Evolutionary conservation across 768 basidiomycete genomes (phyloP), one percentile per base, ranked within the genome.

Genomic region (Cubamyces lactineus): DNA sequence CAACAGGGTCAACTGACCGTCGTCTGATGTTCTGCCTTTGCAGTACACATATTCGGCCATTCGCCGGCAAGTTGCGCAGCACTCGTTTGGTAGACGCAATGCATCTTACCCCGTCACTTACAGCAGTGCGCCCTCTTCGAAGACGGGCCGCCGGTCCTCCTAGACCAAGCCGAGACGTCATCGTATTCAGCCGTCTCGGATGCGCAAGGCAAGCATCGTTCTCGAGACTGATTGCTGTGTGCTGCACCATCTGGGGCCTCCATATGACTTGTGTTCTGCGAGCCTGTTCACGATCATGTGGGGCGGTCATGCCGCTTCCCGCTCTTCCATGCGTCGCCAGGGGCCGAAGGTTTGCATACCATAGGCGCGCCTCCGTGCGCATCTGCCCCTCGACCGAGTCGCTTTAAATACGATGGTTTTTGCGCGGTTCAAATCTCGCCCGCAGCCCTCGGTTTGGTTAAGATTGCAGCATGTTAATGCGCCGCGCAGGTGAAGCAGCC

Each of bases 181-280:
- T 51, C 43, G 30, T 28, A 47, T 62, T 17, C 30, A 57, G 62
- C 16, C 15, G 17, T 30, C 41, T 11, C 53, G 28, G 41, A 48
- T 16, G 52, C 53, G 21, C 57, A 63, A 59, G 56, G 62, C 46
- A 52, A 63, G 62, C 45, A n/a, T 41, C 38, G 19, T 51, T 42
- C 48, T 47, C 26, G 26, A 11, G 42, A 12, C 17, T 34, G 16
- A 39, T 57, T 26, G 49, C 5, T 46, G 57, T 23, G 47, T 39
- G 28, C n/a, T 23, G 46, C 26, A n/a, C 57, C 57, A 57, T 57
- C 47, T 57, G 57, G 39, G 24, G 19, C 57, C 38, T 41, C 48
- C 56, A 38, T n/a, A 28, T 47, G 56, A 39, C 47, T 57, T 39
- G 34, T 30, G 39, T 56, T 51, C 24, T 46, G 43, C 24, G 39